These are phyloP conservation scores for Phytophthora pistaciae DNA, from an alignment of 352 stramenopile genomes.

Conservation along the genomic window DNA sequence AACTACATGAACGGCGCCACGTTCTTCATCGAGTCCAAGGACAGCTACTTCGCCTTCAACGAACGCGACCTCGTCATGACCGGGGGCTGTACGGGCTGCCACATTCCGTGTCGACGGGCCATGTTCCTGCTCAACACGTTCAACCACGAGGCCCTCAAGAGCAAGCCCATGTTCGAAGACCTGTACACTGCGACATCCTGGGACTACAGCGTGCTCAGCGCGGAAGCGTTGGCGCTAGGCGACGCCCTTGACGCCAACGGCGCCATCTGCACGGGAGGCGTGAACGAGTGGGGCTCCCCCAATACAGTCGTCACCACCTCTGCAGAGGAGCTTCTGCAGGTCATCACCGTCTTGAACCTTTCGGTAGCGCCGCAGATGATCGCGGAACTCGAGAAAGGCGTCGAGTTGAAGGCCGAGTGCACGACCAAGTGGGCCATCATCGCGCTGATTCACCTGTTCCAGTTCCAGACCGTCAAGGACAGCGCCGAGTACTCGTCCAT, in stretches of 20 bases:
- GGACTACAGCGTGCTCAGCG: slow-evolving; percentile 25
- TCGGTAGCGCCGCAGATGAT: slow-evolving; percentile 22
- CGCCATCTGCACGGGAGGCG: slow-evolving; percentile 22
- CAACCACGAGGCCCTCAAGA: slow-evolving; percentile 31
- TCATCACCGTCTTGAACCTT: slow-evolving; percentile 10
- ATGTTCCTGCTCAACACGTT: slow-evolving; percentile 11
- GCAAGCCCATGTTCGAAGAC: slow-evolving; percentile 32
- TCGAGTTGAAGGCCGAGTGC: slow-evolving; percentile 10
- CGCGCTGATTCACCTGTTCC: slow-evolving; percentile 22
- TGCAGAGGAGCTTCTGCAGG: slow-evolving; percentile 24
- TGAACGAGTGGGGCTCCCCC: slow-evolving; percentile 33
- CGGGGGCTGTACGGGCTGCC: slow-evolving; percentile 27
- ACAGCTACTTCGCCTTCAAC: slow-evolving; percentile 40
- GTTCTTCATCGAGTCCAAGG: slow-evolving; percentile 31
- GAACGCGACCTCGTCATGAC: slow-evolving; percentile 37
- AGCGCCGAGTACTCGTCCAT: slow-evolving; percentile 33
- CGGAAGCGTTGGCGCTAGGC: slow-evolving; percentile 14
- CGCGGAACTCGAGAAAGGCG: slow-evolving; percentile 11
- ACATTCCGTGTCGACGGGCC: slow-evolving; percentile 11
- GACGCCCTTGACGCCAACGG: slow-evolving; percentile 11
- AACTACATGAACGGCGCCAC: slow-evolving; percentile 18
- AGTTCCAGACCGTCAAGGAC: slow-evolving; percentile 30
- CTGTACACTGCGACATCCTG: slow-evolving; percentile 23
- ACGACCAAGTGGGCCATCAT: slow-evolving; percentile 26
- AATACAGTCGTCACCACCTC: slow-evolving; percentile 10